Conservation (phyloP, 257 asterid genomes). For the Gentiana macrophylla region DNA sequence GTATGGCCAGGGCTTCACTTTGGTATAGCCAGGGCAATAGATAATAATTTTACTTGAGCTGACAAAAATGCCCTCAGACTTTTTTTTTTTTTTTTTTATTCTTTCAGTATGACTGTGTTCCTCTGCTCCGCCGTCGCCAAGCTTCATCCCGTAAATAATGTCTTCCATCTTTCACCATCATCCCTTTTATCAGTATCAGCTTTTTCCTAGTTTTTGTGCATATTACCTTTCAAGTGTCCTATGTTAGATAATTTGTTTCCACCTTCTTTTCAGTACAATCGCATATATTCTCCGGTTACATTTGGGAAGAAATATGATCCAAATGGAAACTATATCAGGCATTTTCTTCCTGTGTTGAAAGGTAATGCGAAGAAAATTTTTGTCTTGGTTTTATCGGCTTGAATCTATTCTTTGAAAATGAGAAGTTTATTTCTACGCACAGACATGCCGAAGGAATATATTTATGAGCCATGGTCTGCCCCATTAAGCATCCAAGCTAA, state of each 20-base stretch:
- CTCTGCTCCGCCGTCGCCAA: too few species aligned
- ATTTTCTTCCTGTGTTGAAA: slow-evolving; percentile 82
- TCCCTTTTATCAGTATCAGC: too few species aligned
- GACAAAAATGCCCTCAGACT: too few species aligned
- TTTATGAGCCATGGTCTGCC: slow-evolving; percentile 95
- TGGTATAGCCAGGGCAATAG: too few species aligned
- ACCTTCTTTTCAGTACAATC: slow-evolving; percentile 55
- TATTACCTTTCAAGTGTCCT: too few species aligned
- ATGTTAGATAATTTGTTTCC: neutral
- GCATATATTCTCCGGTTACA: slow-evolving; percentile 84
- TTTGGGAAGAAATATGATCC: slow-evolving; percentile 94
- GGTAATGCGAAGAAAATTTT: slow-evolving; percentile 28
- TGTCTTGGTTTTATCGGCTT: slow-evolving; percentile 12
- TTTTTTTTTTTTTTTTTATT: too few species aligned
- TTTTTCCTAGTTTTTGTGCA: too few species aligned
- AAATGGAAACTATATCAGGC: slow-evolving; percentile 62
- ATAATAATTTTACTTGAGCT: too few species aligned
- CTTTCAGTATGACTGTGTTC: too few species aligned
- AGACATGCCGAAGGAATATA: slow-evolving; percentile 97
- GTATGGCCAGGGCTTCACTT: too few species aligned
- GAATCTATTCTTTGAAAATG: slow-evolving; percentile 8
- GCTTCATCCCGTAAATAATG: too few species aligned
- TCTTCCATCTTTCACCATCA: too few species aligned
- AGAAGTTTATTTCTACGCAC: slow-evolving; percentile 13
- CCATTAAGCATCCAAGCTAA: slow-evolving; percentile 68